These are phyloP conservation scores for Aspergillus candidus DNA, from an alignment of 2,329 filamentous ascomycete species.

Conservation along the genomic window DNA sequence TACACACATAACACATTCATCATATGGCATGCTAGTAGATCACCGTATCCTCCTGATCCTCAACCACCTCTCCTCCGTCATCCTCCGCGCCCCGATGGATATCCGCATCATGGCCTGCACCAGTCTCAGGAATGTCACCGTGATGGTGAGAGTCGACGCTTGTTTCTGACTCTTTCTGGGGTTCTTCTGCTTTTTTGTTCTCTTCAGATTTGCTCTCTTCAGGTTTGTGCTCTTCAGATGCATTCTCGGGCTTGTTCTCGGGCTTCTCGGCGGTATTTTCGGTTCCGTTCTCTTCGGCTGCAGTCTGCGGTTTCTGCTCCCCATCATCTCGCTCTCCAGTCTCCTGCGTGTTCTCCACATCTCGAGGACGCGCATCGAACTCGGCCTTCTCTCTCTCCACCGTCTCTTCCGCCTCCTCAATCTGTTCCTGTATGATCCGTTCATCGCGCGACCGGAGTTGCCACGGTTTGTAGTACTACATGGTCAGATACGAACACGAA, in stretches of 20 bases:
- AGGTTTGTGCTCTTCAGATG: slow-evolving; percentile 37
- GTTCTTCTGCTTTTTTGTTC: not conserved
- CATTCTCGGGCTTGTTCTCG: slow-evolving; percentile 28
- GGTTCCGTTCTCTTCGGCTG: slow-evolving; percentile 14
- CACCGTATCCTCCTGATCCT: slow-evolving; percentile 83
- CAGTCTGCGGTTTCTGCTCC: slow-evolving; percentile 15
- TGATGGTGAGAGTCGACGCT: too few relatives aligned
- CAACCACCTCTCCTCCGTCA: slow-evolving; percentile 68
- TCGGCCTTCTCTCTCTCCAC: slow-evolving; percentile 61
- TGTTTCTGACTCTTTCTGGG: too few relatives aligned
- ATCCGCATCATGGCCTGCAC: slow-evolving; percentile 23
- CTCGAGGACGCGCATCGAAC: slow-evolving; percentile 49
- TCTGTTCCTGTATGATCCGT: slow-evolving; percentile 63
- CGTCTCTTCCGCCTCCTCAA: slow-evolving; percentile 56
- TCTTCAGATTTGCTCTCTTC: too few relatives aligned
- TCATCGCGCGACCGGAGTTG: slow-evolving; percentile 65
- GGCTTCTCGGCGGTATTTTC: slow-evolving; percentile 16
- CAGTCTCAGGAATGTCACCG: too few relatives aligned
- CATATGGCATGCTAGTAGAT: slow-evolving; percentile 58
- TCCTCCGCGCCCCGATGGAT: slow-evolving; percentile 52
- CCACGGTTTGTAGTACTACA: slow-evolving; percentile 81
- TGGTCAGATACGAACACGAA: slow-evolving; percentile 1
- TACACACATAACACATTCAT: not conserved
- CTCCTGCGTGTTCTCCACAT: slow-evolving; percentile 17
- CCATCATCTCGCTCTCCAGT: not conserved